phyloP scores from a whole-genome alignment of 31 red algal genomes.

The Odonthalia washingtoniensis region DNA sequence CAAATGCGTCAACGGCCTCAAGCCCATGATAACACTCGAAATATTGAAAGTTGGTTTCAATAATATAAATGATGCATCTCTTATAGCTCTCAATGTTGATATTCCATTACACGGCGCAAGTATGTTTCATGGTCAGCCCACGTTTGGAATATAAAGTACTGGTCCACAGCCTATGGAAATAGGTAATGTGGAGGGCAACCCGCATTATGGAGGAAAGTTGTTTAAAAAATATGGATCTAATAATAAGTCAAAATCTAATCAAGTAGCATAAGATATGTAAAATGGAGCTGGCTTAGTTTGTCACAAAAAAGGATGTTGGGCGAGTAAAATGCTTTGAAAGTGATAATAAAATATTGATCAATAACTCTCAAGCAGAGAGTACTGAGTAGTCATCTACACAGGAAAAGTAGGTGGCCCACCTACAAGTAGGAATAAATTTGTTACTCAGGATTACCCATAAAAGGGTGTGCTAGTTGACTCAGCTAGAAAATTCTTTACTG shows the following conservation, averaged over 20 bases:
- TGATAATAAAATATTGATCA: not conserved
- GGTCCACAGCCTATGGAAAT: slow-evolving; percentile 43
- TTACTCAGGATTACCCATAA: slow-evolving; percentile 43
- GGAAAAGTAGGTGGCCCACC: slow-evolving; percentile 45
- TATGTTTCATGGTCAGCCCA: not conserved
- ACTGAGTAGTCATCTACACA: not conserved
- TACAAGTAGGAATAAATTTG: not conserved
- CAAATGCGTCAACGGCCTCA: no score
- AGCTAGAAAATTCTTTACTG: not conserved
- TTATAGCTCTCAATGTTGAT: not conserved
- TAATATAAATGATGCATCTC: not conserved
- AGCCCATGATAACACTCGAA: no score
- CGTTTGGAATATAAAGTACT: not conserved
- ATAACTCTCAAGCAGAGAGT: not conserved
- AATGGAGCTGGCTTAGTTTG: slow-evolving; percentile 29
- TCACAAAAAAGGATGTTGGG: slow-evolving; percentile 47
- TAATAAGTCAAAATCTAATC: not conserved
- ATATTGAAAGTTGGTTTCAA: no score
- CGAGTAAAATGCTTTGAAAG: not conserved
- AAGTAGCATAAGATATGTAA: not conserved
- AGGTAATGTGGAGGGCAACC: slow-evolving; percentile 31
- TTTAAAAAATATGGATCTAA: not conserved
- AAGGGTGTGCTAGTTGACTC: not conserved
- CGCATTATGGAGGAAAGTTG: slow-evolving; percentile 1
- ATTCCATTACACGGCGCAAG: not conserved